phyloP scores from a whole-genome alignment of 192 early-diverging fungal genomes.

The Hyaloraphidium curvatum region DNA sequence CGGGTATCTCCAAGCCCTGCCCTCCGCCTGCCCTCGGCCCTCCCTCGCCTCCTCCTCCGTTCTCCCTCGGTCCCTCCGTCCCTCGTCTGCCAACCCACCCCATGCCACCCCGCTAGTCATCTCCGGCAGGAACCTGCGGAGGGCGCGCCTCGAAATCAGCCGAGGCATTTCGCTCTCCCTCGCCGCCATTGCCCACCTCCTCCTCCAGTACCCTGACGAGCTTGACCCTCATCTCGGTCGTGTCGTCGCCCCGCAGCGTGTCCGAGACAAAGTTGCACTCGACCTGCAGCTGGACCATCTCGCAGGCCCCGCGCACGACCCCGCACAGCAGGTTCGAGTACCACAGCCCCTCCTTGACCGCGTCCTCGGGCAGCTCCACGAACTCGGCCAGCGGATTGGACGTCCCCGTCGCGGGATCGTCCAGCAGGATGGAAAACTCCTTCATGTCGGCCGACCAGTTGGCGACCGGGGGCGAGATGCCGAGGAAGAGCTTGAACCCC shows the following conservation, averaged over 20 bases:
- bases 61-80: no score
- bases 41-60: no score
- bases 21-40: no score
- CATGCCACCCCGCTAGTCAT: no score
- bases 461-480: slow-evolving; percentile 63
- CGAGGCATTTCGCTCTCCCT: slow-evolving; percentile 29
- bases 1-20: no score
- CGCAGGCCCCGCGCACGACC: slow-evolving; percentile 79
- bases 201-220: slow-evolving; percentile 78
- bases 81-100: no score
- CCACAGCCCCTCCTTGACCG: slow-evolving; percentile 58
- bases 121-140: no score
- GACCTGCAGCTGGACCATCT: slow-evolving; percentile 94
- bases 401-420: no score
- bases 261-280: slow-evolving; percentile 71
- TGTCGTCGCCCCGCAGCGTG: slow-evolving; percentile 66
- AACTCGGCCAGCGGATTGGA: slow-evolving; percentile 96
- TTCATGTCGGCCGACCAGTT: slow-evolving; percentile 63
- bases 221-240: slow-evolving; percentile 81
- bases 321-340: slow-evolving; percentile 94
- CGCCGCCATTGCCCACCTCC: slow-evolving; percentile 82
- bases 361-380: slow-evolving; percentile 82
- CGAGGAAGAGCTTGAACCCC: slow-evolving; percentile 92
- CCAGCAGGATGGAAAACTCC: slow-evolving; percentile 84
- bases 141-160: no score